Evolutionary conservation across 2,329 filamentous ascomycete species (phyloP), one percentile per base, ranked within the genome.

Genomic region (Fusarium sp.): DNA sequence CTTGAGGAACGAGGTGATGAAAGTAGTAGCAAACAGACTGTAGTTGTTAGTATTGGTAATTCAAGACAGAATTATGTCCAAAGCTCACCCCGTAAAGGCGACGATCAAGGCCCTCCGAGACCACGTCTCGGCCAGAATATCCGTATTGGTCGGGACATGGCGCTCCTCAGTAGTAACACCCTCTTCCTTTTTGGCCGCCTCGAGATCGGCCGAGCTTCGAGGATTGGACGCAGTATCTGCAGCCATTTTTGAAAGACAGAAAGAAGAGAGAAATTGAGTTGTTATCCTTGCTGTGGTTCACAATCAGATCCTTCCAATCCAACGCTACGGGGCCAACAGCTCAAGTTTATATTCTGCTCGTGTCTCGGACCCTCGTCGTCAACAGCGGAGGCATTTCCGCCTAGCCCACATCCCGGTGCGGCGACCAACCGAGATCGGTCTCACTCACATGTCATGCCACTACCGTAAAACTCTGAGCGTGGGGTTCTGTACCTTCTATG

Each of bases 1-100:
- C 22, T 78, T 79, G 35, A 77, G 75, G 25, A 82, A 82, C 0
- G 77, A 76, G 35, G 74, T 74, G 35, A 81, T 76, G 18, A 83
- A 80, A 1, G 79, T 82, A 0, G 79, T 80, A 1, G 77, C 70
- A 27, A 81, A 79, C 1, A 83, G 66, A 16, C 81, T 81, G 1
- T 27, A 4, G 5, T 6, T 8, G 16, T 60, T 14, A 64, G 54
- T 31, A 13, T 27, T n/a, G n/a, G n/a, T n/a, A 1, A 10, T 29
- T 0, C 5, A 2, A 40, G 14, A 27, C 10, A 7, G 20, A 61
- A 16, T 3, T n/a, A 18, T 13, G 11, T 27, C 5, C 8, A 8
- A 6, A 6, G 5, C 54, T 10, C 57, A 78, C 78, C 76, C 77
- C 14, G 72, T 65, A 50, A 79, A 79, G 0, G 77, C 78, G 9